Conservation (phyloP, 2,329 filamentous ascomycete species). For the Penicillium sp. region DNA sequence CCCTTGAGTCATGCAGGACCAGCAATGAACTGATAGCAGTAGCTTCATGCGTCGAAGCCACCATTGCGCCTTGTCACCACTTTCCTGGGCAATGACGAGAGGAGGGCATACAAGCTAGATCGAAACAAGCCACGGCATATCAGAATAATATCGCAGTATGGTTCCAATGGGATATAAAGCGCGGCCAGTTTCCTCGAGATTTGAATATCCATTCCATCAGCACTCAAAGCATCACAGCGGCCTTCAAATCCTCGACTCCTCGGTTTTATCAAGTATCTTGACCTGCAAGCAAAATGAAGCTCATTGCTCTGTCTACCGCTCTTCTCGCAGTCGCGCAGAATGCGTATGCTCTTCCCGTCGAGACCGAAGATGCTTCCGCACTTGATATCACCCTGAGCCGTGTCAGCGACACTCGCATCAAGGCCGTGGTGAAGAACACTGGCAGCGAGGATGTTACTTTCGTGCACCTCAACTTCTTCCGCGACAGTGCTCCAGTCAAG, state of each 20-base stretch:
- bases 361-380: conserved; percentile 14
- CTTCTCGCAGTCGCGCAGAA: conserved; percentile 25
- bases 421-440: conserved; percentile 39
- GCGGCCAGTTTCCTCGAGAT: not conserved
- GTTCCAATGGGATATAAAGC: not conserved
- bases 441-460: conserved; percentile 36
- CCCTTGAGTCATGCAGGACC: not conserved
- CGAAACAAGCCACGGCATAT: not conserved
- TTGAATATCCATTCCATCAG: not conserved
- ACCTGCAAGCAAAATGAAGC: conserved; percentile 20
- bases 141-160: not conserved
- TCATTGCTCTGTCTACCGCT: conserved; percentile 20
- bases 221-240: not conserved
- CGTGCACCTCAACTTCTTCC: conserved; percentile 41
- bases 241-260: not conserved
- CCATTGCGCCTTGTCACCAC: conserved; percentile 16
- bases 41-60: conserved; percentile 5
- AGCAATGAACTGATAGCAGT: not conserved
- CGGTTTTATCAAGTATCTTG: not conserved
- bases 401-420: conserved; percentile 36
- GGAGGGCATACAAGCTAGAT: not conserved
- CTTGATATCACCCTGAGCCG: conserved; percentile 37
- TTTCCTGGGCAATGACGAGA: not conserved
- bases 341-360: conserved; percentile 22
- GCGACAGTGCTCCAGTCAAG: conserved; percentile 36